These are phyloP conservation scores for Penicillium mononematosum DNA, from an alignment of 495 filamentous ascomycete genomes.

Conservation along the genomic window DNA sequence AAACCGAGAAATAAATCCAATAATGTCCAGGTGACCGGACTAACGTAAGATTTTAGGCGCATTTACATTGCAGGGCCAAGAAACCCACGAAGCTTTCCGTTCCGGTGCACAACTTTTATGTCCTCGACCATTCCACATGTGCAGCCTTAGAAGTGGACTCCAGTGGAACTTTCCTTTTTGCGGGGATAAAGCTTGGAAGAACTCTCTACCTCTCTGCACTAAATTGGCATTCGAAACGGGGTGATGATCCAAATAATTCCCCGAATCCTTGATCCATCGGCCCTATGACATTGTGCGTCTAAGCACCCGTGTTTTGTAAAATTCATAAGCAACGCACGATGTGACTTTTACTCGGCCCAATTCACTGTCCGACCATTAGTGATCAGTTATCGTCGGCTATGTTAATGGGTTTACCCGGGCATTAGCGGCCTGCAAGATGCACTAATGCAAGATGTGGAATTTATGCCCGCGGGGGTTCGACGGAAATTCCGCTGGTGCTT, in stretches of 20 bases:
- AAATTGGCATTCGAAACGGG: background rate
- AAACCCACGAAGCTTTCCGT: background rate
- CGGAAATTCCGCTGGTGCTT: background rate
- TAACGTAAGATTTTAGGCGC: background rate
- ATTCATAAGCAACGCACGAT: background rate
- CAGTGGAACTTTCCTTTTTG: background rate
- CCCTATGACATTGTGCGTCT: too few relatives aligned
- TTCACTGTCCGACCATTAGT: background rate
- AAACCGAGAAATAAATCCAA: background rate
- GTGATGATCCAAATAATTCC: background rate
- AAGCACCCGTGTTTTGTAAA: background rate
- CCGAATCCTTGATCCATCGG: too few relatives aligned
- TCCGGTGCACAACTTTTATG: background rate
- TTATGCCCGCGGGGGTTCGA: background rate
- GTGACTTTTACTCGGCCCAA: background rate
- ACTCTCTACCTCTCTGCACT: too few relatives aligned
- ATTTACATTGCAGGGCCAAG: constrained; percentile 1
- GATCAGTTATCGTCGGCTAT: background rate
- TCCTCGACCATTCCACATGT: background rate
- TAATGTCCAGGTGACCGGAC: background rate
- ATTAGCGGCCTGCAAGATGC: too few relatives aligned
- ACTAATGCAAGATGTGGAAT: background rate
- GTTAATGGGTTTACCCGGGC: background rate
- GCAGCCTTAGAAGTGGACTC: background rate
- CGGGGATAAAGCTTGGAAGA: background rate